Percentiles rank a stretch among this genome's conserved stretches.
phyloP scores from a whole-genome alignment of 495 filamentous ascomycete species.

The Aspergillus funiculosus region DNA sequence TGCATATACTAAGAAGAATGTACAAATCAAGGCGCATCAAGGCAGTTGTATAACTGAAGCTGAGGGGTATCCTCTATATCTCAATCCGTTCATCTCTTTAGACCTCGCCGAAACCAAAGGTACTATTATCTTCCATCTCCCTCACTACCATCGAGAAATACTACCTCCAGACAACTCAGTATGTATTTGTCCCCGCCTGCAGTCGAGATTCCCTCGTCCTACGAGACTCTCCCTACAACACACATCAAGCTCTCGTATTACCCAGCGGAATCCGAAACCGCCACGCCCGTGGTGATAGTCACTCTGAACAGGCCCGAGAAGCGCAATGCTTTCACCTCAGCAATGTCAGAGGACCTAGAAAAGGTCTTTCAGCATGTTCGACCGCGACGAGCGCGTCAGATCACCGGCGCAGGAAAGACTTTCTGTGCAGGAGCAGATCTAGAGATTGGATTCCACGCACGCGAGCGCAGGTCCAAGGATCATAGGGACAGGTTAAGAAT shows the following conservation, averaged over 20 bases:
- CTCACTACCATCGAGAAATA: not conserved
- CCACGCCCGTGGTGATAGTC: conserved; percentile 52
- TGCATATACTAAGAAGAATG: too few species aligned
- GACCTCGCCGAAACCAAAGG: not conserved
- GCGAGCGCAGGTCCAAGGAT: conserved; percentile 29
- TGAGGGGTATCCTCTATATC: too few species aligned
- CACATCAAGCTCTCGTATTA: conserved; percentile 52
- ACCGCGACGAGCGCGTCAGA: conserved; percentile 51
- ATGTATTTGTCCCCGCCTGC: conserved; percentile 39
- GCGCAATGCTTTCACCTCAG: conserved; percentile 57
- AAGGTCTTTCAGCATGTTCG: conserved; percentile 49
- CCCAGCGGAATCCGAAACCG: conserved; percentile 39
- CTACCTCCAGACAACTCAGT: conserved; percentile 22
- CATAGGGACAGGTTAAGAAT: conserved; percentile 43
- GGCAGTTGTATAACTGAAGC: too few species aligned
- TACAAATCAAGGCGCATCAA: too few species aligned
- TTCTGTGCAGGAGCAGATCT: conserved; percentile 66
- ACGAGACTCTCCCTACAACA: conserved; percentile 39
- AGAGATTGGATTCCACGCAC: conserved; percentile 42
- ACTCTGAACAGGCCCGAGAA: conserved; percentile 53
- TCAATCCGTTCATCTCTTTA: not conserved
- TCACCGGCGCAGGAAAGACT: conserved; percentile 54
- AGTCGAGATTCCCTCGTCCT: conserved; percentile 33
- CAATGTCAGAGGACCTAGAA: conserved; percentile 52
- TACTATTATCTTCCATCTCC: not conserved